Conservation (phyloP, 768 basidiomycete genomes). For the Leccinum uliginosum region DNA sequence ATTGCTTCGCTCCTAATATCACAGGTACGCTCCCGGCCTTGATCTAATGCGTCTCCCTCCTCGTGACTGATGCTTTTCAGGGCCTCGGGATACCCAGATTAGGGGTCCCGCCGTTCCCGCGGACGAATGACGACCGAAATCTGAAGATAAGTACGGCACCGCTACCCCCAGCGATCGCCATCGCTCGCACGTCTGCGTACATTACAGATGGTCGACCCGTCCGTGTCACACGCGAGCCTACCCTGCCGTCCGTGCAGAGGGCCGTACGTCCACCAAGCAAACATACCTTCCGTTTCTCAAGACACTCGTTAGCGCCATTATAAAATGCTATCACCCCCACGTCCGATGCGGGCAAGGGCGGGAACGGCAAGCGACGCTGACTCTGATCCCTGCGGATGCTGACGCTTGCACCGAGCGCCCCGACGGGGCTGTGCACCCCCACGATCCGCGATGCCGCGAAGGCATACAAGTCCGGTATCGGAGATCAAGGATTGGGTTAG, state of each 20-base stretch:
- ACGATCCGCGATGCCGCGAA: constrained; percentile 56
- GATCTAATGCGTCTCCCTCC: not conserved
- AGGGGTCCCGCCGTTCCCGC: constrained; percentile 42
- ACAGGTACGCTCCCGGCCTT: constrained; percentile 44
- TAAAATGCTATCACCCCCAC: constrained; percentile 66
- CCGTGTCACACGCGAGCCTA: constrained; percentile 37
- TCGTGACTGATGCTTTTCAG: constrained; percentile 32
- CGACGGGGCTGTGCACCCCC: constrained; percentile 80
- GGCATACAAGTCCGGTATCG: too few species aligned
- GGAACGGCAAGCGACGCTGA: constrained; percentile 52
- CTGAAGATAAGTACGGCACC: constrained; percentile 56
- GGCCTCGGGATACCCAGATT: constrained; percentile 86
- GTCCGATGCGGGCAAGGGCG: constrained; percentile 4
- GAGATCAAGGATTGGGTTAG: too few species aligned
- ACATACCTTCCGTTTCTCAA: constrained; percentile 85
- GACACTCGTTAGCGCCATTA: constrained; percentile 73
- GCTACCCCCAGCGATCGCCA: constrained; percentile 44
- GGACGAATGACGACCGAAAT: constrained; percentile 1
- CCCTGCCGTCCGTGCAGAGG: constrained; percentile 39
- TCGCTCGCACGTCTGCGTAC: constrained; percentile 23
- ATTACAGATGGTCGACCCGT: constrained; percentile 34
- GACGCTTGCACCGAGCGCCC: constrained; percentile 70
- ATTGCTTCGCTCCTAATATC: constrained; percentile 7
- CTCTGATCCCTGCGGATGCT: constrained; percentile 72
- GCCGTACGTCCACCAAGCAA: constrained; percentile 56